Evolutionary conservation across 768 basidiomycete genomes (phyloP).

Genomic region (Boletus rubescentipes): DNA sequence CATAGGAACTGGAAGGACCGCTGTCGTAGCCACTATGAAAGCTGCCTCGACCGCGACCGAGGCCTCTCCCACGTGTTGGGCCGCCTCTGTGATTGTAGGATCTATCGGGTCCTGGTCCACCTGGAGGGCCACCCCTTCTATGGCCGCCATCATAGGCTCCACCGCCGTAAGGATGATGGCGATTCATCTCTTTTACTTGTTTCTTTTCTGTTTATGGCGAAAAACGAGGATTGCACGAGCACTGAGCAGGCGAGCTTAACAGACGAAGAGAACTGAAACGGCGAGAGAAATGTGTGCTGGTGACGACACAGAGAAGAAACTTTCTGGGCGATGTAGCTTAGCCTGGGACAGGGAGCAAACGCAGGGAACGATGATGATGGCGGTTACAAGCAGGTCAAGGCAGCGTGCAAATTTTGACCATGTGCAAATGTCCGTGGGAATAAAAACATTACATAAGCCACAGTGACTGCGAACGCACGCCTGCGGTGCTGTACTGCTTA

Average conservation of each 20-base stretch:
- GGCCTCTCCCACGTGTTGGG: conserved; percentile 44
- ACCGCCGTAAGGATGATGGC: conserved; percentile 82
- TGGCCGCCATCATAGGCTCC: conserved; percentile 59
- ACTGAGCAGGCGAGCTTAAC: conserved; percentile 30
- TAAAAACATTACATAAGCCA: conserved; percentile 23
- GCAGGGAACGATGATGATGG: conserved; percentile 36
- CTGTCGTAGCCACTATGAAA: conserved; percentile 56
- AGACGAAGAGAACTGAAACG: conserved; percentile 18
- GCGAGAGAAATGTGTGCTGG: conserved; percentile 18
- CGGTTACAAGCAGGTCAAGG: conserved; percentile 31
- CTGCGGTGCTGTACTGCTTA: conserved; percentile 1
- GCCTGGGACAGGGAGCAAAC: conserved; percentile 21
- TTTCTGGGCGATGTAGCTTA: conserved; percentile 28
- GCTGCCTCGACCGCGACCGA: conserved; percentile 54
- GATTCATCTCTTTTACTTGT: conserved; percentile 58
- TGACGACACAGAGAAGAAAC: conserved; percentile 19
- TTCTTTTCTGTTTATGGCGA: conserved; percentile 29
- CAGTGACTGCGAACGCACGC: conserved; percentile 11
- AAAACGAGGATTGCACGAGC: conserved; percentile 21
- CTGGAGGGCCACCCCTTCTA: conserved; percentile 62
- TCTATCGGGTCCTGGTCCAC: conserved; percentile 73
- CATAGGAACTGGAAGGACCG: conserved; percentile 56
- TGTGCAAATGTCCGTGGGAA: conserved; percentile 25
- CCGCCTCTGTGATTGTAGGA: conserved; percentile 65
- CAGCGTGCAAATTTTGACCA: conserved; percentile 35